These are phyloP conservation scores for Przewalskia tangutica DNA, from an alignment of 257 asterid species.

Conservation along the genomic window DNA sequence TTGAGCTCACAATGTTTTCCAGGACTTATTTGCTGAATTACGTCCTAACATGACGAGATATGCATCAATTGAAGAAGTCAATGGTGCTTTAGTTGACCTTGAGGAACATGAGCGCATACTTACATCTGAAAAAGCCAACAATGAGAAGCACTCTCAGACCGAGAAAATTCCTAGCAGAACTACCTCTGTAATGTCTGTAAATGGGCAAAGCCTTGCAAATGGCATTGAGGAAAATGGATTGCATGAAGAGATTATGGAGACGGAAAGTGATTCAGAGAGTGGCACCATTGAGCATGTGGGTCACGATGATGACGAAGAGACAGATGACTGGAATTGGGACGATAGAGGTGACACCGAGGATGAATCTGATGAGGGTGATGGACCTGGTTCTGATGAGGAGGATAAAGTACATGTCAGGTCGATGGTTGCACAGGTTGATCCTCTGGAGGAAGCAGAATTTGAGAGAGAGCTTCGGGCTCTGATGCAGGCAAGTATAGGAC, in stretches of 20 bases:
- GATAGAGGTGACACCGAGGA: slow-evolving; percentile 69
- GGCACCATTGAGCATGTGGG: slow-evolving; percentile 55
- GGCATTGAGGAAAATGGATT: slow-evolving; percentile 62
- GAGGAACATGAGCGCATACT: slow-evolving; percentile 77
- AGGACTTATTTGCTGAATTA: slow-evolving; percentile 88
- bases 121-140: slow-evolving; percentile 55
- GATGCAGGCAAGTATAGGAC: slow-evolving; percentile 61
- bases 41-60: slow-evolving; percentile 92
- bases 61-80: slow-evolving; percentile 71
- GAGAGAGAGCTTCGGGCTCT: slow-evolving; percentile 85
- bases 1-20: slow-evolving; percentile 8
- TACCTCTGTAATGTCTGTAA: slow-evolving; percentile 40
- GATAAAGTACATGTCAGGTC: slow-evolving; percentile 89
- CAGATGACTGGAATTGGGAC: slow-evolving; percentile 63
- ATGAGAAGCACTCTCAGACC: slow-evolving; percentile 48
- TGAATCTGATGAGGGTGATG: slow-evolving; percentile 56
- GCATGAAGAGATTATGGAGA: slow-evolving; percentile 60
- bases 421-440: slow-evolving; percentile 75
- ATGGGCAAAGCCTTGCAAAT: slow-evolving; percentile 47
- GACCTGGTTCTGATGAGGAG: slow-evolving; percentile 81
- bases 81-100: slow-evolving; percentile 65
- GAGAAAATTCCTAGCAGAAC: slow-evolving; percentile 41
- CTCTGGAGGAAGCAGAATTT: slow-evolving; percentile 84
- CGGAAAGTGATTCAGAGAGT: slow-evolving; percentile 90
- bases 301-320: slow-evolving; percentile 54